Conservation (phyloP, 1,284 basidiomycete genomes). For the Xanthoconium separans region DNA sequence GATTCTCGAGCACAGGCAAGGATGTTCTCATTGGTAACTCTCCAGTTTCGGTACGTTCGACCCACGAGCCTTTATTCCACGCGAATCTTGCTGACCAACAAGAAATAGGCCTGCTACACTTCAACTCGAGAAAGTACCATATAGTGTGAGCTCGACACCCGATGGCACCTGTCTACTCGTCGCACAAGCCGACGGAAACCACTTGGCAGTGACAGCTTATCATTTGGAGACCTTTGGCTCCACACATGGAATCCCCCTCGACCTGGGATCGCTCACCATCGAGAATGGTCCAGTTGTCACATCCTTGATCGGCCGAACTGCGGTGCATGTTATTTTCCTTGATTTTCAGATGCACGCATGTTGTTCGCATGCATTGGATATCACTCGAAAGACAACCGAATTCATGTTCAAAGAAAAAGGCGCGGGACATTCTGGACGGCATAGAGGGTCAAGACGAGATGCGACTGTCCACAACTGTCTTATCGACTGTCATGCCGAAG, state of each 20-base stretch:
- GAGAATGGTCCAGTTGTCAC: constrained; percentile 32
- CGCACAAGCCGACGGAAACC: constrained; percentile 24
- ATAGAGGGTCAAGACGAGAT: constrained; percentile 6
- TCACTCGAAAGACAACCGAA: constrained; percentile 53
- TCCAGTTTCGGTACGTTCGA: constrained; percentile 46
- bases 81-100: neutral
- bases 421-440: constrained; percentile 5
- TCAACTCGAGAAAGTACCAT: constrained; percentile 17
- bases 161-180: constrained; percentile 53
- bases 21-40: constrained; percentile 49
- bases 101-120: constrained; percentile 21
- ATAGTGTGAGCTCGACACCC: constrained; percentile 39
- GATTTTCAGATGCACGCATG: constrained; percentile 33
- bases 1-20: constrained; percentile 41
- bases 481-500: no score
- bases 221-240: constrained; percentile 29
- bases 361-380: constrained; percentile 45
- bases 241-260: constrained; percentile 16
- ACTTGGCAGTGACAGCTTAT: constrained; percentile 18
- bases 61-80: neutral
- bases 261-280: constrained; percentile 4
- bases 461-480: constrained; percentile 40
- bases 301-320: constrained; percentile 42
- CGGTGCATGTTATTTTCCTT: constrained; percentile 43
- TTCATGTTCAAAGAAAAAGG: constrained; percentile 50